Evolutionary conservation across 2,329 filamentous ascomycete species (phyloP).

Genomic region (Scedosporium dehoogii): DNA sequence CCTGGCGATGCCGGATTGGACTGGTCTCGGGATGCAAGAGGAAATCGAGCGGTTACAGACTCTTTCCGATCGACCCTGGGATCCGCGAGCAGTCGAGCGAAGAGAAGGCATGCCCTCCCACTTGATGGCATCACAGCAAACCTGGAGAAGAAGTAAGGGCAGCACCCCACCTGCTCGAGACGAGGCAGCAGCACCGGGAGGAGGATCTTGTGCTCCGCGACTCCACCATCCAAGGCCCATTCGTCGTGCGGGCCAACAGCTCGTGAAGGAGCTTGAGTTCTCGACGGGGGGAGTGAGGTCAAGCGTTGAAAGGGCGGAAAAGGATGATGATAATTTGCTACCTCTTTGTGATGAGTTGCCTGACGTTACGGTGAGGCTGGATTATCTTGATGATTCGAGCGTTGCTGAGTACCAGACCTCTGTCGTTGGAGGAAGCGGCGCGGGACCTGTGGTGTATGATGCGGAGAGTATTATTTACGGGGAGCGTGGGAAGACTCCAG

Average conservation of each 20-base stretch:
- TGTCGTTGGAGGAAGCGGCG: not conserved
- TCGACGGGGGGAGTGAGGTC: not conserved
- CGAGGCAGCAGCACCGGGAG: not conserved
- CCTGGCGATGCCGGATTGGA: conserved; percentile 1
- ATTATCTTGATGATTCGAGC: not conserved
- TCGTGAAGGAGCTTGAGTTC: conserved; percentile 1
- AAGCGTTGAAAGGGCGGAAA: not conserved
- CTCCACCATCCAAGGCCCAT: conserved; percentile 1
- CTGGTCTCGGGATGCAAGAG: not conserved
- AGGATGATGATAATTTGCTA: not conserved
- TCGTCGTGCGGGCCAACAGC: not conserved
- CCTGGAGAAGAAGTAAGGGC: not conserved
- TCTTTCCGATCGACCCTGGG: not conserved
- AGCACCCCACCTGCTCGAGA: not conserved
- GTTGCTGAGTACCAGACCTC: not conserved
- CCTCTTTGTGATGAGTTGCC: conserved; percentile 3
- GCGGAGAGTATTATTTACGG: not conserved
- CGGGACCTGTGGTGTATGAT: not conserved
- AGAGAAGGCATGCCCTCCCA: not conserved
- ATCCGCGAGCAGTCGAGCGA: not conserved
- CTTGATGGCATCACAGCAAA: not conserved
- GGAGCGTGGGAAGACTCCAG: not conserved
- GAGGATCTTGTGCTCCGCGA: not conserved
- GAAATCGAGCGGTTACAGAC: not conserved
- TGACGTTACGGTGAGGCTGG: not conserved